Evolutionary conservation across 345 rosid species (phyloP).

Genomic region (Populus simonii): DNA sequence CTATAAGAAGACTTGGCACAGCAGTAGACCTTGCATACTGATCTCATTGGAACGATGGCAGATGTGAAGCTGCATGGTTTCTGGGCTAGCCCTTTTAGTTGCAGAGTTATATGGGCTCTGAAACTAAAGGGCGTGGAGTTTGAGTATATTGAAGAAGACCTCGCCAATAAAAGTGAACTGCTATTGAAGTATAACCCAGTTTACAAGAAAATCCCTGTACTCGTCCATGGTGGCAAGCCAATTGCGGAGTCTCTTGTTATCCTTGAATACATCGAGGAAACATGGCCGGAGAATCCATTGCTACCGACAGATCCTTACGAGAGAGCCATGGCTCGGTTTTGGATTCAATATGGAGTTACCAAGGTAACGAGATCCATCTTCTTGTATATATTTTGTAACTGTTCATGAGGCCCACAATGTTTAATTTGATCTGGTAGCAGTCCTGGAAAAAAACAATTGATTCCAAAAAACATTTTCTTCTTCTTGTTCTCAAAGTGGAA

Average conservation of each 20-base stretch:
- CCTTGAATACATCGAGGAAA: constrained; percentile 17
- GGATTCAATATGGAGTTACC: constrained; percentile 10
- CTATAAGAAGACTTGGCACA: neutral
- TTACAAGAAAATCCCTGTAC: constrained; percentile 18
- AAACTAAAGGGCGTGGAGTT: constrained; percentile 16
- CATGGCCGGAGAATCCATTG: constrained; percentile 20
- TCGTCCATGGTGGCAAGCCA: constrained; percentile 12
- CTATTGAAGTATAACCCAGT: constrained; percentile 17
- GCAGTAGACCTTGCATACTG: neutral
- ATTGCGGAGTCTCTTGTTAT: constrained; percentile 9
- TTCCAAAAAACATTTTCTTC: no score
- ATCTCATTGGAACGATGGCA: neutral
- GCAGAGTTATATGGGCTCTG: constrained; percentile 5
- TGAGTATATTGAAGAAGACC: constrained; percentile 7
- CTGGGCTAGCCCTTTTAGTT: constrained; percentile 13
- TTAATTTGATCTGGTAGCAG: no score
- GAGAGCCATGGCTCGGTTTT: constrained; percentile 17
- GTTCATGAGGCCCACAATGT: no score
- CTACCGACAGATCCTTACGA: no score
- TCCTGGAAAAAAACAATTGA: no score
- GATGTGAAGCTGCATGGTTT: constrained; percentile 8
- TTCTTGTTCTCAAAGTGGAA: no score
- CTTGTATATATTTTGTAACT: no score
- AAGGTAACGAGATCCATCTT: neutral
- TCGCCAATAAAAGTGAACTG: constrained; percentile 5